Evolutionary conservation across 2,329 filamentous ascomycete species (phyloP), one percentile per base, ranked within the genome.

Genomic region (Colletotrichum sp.): DNA sequence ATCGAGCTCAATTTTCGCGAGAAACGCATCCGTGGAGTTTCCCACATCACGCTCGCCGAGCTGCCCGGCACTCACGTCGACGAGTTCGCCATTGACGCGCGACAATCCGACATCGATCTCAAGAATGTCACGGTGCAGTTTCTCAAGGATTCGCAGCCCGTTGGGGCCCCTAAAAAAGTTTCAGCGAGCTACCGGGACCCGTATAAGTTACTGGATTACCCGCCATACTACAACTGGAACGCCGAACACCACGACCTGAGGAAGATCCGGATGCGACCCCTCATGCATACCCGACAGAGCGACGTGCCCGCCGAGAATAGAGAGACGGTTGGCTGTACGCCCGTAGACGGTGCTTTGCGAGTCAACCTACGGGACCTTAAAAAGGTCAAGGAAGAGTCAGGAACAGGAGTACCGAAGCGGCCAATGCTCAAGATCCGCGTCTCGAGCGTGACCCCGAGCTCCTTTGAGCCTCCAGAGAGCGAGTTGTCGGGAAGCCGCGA

Each of bases 1-100:
- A 89, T 99, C 76, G 96, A 98, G 80, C 89, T 99, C 82, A 94
- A 98, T 86, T 98, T 99, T 83, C 90, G 91, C 78, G 91, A 91
- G 70, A 93, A 93, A 84, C 91, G 89, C 81, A 87, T 98, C 81
- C 93, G 91, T 77, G 97, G 97, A 67, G 93, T 91, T 78, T 95
- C 94, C 11, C 94, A 96, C 79, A 94, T 99, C 79, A 94, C 93
- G 34, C 92, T 98, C 70, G 93, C 94, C 79, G 88, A 90, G 74
- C 88, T 91, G 75, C 88, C 88, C 79, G 55, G 55, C 73, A 39
- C 91, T 75, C 91, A 91, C 68, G 88, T 93, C 55, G 86, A 90
- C 63, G 88, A 90, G 68, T 87, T 94, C 57, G 86, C 84, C 30
- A 88, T 94, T 76, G 91, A 94, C 80, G 91, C 91, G 28, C 91